Evolutionary conservation across 208 protist genomes (phyloP).

Genomic region (Blastocrithidia nonstop): DNA sequence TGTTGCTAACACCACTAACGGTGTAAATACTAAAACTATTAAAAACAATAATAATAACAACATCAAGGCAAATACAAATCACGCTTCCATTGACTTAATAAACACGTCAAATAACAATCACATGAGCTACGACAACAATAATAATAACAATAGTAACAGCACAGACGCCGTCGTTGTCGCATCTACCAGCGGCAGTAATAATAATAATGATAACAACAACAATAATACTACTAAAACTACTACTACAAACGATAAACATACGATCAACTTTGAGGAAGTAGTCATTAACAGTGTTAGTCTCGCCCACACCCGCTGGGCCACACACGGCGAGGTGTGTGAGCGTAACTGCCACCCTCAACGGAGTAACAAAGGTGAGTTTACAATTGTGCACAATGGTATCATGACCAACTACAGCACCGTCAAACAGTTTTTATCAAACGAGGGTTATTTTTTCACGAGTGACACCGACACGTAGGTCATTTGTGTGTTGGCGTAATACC

Average conservation of each 20-base stretch:
- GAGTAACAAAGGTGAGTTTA: slow-evolving; percentile 59
- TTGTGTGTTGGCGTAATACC: slow-evolving; percentile 74
- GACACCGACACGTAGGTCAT: slow-evolving; percentile 94
- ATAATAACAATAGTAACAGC: too few relatives aligned
- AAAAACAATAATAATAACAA: too few relatives aligned
- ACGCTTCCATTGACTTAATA: too few relatives aligned
- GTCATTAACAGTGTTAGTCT: slow-evolving; percentile 60
- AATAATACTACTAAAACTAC: too few relatives aligned
- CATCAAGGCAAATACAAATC: too few relatives aligned
- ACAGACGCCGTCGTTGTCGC: too few relatives aligned
- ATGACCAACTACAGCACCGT: slow-evolving; percentile 88
- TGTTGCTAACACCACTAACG: slow-evolving; percentile 7
- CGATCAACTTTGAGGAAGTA: slow-evolving; percentile 17
- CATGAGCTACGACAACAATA: too few relatives aligned
- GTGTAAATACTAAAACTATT: too few relatives aligned
- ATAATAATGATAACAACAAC: too few relatives aligned
- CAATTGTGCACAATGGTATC: slow-evolving; percentile 93
- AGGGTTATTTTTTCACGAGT: slow-evolving; percentile 72
- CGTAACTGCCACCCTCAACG: slow-evolving; percentile 90
- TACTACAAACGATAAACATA: too few relatives aligned
- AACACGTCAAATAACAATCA: too few relatives aligned
- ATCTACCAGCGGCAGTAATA: too few relatives aligned
- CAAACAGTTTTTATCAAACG: slow-evolving; percentile 39
- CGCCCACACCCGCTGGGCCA: slow-evolving; percentile 96
- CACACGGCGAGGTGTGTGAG: slow-evolving; percentile 86